A percentile compares a stretch with the other conserved stretches of the same genome.
These are phyloP conservation scores for Wickerhamomyces canadensis DNA, from an alignment of 805 yeast genomes.

Conservation along the genomic window DNA sequence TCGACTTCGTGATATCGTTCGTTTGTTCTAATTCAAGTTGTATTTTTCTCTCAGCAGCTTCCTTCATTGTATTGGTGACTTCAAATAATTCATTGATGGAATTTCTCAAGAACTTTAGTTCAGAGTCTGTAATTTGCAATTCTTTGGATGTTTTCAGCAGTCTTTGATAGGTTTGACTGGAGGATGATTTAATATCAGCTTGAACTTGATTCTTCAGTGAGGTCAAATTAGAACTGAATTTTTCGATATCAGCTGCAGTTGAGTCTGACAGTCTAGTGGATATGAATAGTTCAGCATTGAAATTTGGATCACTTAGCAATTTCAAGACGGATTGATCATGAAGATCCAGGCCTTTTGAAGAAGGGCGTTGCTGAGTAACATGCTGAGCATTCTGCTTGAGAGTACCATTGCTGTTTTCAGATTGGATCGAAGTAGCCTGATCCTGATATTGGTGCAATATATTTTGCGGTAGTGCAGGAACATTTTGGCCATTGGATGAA, in stretches of 20 bases:
- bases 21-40: conserved; percentile 36
- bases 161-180: conserved; percentile 58
- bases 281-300: conserved; percentile 45
- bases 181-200: conserved; percentile 50
- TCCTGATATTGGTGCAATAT: conserved; percentile 14
- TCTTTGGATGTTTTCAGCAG: conserved; percentile 56
- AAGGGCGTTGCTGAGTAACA: too few species aligned
- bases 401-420: neutral
- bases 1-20: conserved; percentile 11
- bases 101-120: conserved; percentile 54
- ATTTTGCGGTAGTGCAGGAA: conserved; percentile 26
- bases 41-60: conserved; percentile 53
- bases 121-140: conserved; percentile 57
- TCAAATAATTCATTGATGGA: conserved; percentile 55
- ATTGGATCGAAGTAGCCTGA: neutral
- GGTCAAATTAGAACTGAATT: conserved; percentile 51
- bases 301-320: conserved; percentile 34
- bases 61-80: conserved; percentile 53
- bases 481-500: conserved; percentile 5
- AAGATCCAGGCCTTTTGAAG: conserved; percentile 10
- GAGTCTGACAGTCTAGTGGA: conserved; percentile 52
- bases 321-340: conserved; percentile 24
- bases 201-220: conserved; percentile 45
- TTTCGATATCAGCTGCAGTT: conserved; percentile 67
- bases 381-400: too few species aligned